Conservation (phyloP, 805 yeast species). For the Candida qinlingensis region DNA sequence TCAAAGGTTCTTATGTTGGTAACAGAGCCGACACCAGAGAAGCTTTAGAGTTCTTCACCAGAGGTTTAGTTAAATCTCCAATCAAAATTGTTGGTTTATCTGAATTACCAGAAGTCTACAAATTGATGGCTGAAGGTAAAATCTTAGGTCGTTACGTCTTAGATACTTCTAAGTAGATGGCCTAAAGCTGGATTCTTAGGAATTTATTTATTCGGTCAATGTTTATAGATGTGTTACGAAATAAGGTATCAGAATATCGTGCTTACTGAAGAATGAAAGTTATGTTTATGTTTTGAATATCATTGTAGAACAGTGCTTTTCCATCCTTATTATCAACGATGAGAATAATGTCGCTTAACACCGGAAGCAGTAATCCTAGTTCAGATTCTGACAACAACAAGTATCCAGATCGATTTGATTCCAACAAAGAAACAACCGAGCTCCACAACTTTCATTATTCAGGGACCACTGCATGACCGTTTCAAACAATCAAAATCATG, state of each 20-base stretch:
- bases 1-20: constrained; percentile 33
- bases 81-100: constrained; percentile 52
- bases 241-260: no score
- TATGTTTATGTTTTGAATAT: not conserved
- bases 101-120: constrained; percentile 46
- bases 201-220: not conserved
- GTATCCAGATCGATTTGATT: no score
- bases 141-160: constrained; percentile 76
- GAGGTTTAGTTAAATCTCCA: constrained; percentile 62
- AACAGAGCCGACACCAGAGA: constrained; percentile 42
- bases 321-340: not conserved
- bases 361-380: no score
- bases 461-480: no score
- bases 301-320: not conserved
- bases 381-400: no score
- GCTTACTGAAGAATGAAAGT: not conserved
- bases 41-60: constrained; percentile 60
- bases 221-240: no score
- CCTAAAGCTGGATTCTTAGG: not conserved
- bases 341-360: no score
- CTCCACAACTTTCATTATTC: no score
- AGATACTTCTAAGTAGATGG: constrained; percentile 56
- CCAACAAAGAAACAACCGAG: no score
- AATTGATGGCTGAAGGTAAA: constrained; percentile 50
- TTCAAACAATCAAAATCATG: no score